Base-by-base conservation (phyloP, 225 moss, liverwort and hornwort genomes). In the Lunularia cruciata region DNA sequence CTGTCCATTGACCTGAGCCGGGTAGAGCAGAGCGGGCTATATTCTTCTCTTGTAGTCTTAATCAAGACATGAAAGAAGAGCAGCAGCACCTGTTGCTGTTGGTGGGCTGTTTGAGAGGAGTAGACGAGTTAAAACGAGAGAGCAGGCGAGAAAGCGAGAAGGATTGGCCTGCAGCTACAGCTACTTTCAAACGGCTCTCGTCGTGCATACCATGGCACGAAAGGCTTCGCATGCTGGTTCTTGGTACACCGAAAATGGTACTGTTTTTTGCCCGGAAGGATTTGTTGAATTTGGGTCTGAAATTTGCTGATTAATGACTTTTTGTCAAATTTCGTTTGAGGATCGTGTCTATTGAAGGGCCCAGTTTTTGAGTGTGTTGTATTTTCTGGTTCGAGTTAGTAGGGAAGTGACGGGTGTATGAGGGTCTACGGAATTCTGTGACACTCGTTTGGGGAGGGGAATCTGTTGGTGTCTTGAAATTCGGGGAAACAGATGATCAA, bases 211-310 rank as follows among this genome's bases (percentile, higher is more conserved):
- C 3, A 94, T 90, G 95, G 88, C 87, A 45, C 85, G 90, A 72
- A 85, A 88, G 69, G 95, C 95, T 4, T 80, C 83, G 75, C 95
- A 95, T 33, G 92, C 92, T 10, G 95, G 95, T 47, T 83, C 90
- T 56, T 95, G 95, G 95, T 95, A 95, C 71, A 84, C 84, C 23
- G 88, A 90, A 38, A 79, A 92, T 72, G 88, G 95, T 92, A 85
- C 23, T 18, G 30, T 22, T 37, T 31, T 54, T 31, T 46, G 16
- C 0, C 39, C 16, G 8, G 42, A 23, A 64, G 8, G 15, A 46
- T 31, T 27, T 31, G 16, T 0, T 27, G 59, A 37, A 60, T 36
- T n/a, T 57, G 14, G 56, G 31, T 32, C 31, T 18, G 32, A 57
- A 20, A 35, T 37, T 49, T 3, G 13, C 14, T 60, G 1, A 25